A percentile compares a stretch with the other conserved stretches of the same genome.
Evolutionary conservation across 768 basidiomycete species (phyloP).

Genomic region (Lepiota venenata): DNA sequence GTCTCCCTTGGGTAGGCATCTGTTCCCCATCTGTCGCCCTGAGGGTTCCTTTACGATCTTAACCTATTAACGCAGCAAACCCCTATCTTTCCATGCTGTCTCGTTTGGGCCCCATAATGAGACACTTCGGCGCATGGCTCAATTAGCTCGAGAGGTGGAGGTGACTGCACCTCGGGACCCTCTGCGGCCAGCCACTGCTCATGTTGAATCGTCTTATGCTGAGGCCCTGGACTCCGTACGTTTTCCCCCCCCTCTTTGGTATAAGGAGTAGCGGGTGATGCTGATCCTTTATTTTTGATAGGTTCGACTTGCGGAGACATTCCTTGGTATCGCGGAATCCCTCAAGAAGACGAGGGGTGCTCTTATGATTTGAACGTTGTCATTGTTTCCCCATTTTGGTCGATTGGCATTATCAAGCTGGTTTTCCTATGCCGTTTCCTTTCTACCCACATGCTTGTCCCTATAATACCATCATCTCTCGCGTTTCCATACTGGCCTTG

Average conservation of each 20-base stretch:
- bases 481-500: too few relatives aligned
- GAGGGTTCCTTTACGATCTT: neutral
- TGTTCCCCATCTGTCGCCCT: neutral
- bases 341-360: constrained; percentile 53
- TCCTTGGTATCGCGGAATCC: constrained; percentile 56
- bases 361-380: constrained; percentile 26
- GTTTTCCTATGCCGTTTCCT: neutral
- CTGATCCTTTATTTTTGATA: constrained; percentile 18
- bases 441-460: too few relatives aligned
- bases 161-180: constrained; percentile 30
- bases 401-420: too few relatives aligned
- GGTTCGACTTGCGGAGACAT: constrained; percentile 55
- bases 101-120: constrained; percentile 40
- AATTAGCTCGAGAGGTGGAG: constrained; percentile 47
- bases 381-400: neutral
- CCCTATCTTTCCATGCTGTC: constrained; percentile 58
- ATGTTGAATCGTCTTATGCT: constrained; percentile 41
- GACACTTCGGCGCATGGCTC: constrained; percentile 45
- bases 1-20: constrained; percentile 38
- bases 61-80: constrained; percentile 32
- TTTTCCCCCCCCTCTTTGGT: neutral
- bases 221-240: constrained; percentile 51
- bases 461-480: too few relatives aligned
- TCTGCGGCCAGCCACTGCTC: constrained; percentile 12
- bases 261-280: neutral